These are phyloP conservation scores for Candida dubliniensis DNA, from an alignment of 1,139 yeast species.

Conservation along the genomic window DNA sequence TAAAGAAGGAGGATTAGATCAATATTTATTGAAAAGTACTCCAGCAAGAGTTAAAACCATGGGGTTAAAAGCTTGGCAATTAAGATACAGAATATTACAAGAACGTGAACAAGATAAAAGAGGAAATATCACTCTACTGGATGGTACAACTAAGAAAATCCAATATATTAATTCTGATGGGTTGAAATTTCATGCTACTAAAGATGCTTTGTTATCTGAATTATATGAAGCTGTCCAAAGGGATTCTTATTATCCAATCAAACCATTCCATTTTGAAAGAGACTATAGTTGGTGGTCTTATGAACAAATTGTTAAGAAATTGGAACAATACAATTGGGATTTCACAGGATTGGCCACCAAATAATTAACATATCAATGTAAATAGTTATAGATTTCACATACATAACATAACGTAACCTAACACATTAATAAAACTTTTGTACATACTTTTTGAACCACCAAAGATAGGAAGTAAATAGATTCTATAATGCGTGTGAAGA, in stretches of 20 bases:
- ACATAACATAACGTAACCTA: too few species aligned
- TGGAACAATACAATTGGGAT: conserved; percentile 36
- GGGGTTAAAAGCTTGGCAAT: conserved; percentile 89
- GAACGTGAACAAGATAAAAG: conserved; percentile 25
- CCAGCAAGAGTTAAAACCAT: conserved; percentile 88
- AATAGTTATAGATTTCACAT: too few species aligned
- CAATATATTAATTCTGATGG: conserved; percentile 52
- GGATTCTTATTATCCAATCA: conserved; percentile 45
- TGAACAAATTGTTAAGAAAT: conserved; percentile 42
- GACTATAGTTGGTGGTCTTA: conserved; percentile 39
- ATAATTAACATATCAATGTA: neutral
- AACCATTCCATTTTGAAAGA: conserved; percentile 15
- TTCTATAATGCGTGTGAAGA: too few species aligned
- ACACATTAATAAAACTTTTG: too few species aligned
- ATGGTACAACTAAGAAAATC: conserved; percentile 39
- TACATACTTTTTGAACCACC: too few species aligned
- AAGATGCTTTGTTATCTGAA: conserved; percentile 55
- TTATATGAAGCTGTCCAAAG: conserved; percentile 55
- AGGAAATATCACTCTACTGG: conserved; percentile 16
- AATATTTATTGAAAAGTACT: conserved; percentile 80
- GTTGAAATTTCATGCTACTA: conserved; percentile 57
- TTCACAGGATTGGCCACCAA: conserved; percentile 27
- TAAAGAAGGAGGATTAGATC: conserved; percentile 92
- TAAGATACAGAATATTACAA: conserved; percentile 70
- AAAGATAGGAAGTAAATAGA: too few species aligned